Conservation (phyloP, 768 basidiomycete species). For the Serendipita vermifera region DNA sequence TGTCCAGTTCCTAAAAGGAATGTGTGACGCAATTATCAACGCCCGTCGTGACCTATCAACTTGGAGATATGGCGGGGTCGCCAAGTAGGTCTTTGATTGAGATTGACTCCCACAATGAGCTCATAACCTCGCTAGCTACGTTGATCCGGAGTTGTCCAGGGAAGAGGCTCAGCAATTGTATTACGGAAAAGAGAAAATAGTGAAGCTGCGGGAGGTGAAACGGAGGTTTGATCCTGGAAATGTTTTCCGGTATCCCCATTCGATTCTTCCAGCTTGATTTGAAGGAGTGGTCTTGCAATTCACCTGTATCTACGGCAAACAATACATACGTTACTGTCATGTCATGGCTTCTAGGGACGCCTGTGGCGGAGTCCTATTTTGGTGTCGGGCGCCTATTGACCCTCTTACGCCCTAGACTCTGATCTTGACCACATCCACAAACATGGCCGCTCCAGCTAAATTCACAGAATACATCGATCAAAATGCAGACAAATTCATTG, state of each 20-base stretch:
- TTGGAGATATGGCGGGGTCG: slow-evolving; percentile 10
- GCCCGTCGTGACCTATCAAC: not conserved
- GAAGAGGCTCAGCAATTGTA: slow-evolving; percentile 24
- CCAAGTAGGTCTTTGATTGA: not conserved
- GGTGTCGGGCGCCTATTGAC: too few species aligned
- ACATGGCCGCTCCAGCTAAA: slow-evolving; percentile 22
- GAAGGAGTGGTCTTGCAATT: too few species aligned
- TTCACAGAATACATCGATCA: slow-evolving; percentile 46
- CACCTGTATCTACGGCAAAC: too few species aligned
- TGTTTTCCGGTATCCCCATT: not conserved
- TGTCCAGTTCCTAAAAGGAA: slow-evolving; percentile 22
- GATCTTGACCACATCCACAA: not conserved
- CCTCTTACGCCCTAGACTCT: too few species aligned
- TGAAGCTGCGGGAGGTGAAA: slow-evolving; percentile 57
- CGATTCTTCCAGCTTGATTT: not conserved
- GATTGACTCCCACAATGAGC: not conserved
- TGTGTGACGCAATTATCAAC: slow-evolving; percentile 10
- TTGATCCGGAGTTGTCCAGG: slow-evolving; percentile 16
- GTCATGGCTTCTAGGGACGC: too few species aligned
- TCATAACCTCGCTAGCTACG: not conserved
- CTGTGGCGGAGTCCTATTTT: too few species aligned
- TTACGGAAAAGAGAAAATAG: slow-evolving; percentile 68
- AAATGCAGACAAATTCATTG: slow-evolving; percentile 61
- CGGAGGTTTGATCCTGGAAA: slow-evolving; percentile 53
- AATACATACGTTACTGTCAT: too few species aligned